phyloP scores from a whole-genome alignment of 768 basidiomycete genomes.

The Pleurotus citrinopileatus region DNA sequence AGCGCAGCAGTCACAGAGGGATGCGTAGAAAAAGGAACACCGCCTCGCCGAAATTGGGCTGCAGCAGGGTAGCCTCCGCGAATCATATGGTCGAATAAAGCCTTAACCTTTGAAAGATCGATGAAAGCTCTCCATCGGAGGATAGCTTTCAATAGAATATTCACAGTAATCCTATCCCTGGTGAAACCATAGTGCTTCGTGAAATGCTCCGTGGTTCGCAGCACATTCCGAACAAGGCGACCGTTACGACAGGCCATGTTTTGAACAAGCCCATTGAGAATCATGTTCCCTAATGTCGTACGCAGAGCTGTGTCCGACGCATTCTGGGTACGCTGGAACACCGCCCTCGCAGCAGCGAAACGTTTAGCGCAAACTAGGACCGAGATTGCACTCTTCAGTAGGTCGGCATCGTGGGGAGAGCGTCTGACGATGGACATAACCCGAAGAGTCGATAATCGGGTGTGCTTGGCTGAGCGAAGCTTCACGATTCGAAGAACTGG shows the following conservation, averaged over 20 bases:
- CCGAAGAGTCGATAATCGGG: conserved; percentile 14
- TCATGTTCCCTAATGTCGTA: conserved; percentile 53
- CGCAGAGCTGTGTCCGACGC: conserved; percentile 26
- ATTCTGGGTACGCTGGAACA: conserved; percentile 29
- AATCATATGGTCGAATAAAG: conserved; percentile 65
- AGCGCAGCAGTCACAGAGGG: conserved; percentile 17
- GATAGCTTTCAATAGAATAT: conserved; percentile 62
- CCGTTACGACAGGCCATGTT: conserved; percentile 33
- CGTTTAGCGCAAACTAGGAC: conserved; percentile 41
- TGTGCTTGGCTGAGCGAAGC: conserved; percentile 22
- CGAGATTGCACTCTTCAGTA: conserved; percentile 30
- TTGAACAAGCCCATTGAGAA: conserved; percentile 44
- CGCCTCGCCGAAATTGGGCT: conserved; percentile 22
- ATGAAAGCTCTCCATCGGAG: conserved; percentile 49
- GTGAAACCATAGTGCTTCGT: conserved; percentile 42
- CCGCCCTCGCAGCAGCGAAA: conserved; percentile 38
- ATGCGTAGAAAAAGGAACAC: conserved; percentile 45
- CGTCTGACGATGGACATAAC: conserved; percentile 23
- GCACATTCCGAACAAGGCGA: conserved; percentile 41
- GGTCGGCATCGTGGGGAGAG: conserved; percentile 21
- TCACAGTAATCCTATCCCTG: conserved; percentile 68
- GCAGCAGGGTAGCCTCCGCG: conserved; percentile 55
- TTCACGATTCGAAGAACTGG: conserved; percentile 19
- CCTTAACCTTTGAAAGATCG: conserved; percentile 39
- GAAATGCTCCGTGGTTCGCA: conserved; percentile 41